Evolutionary conservation across 2,329 filamentous ascomycete species (phyloP), one percentile per base, ranked within the genome.

Genomic region (Fusarium aywerte): DNA sequence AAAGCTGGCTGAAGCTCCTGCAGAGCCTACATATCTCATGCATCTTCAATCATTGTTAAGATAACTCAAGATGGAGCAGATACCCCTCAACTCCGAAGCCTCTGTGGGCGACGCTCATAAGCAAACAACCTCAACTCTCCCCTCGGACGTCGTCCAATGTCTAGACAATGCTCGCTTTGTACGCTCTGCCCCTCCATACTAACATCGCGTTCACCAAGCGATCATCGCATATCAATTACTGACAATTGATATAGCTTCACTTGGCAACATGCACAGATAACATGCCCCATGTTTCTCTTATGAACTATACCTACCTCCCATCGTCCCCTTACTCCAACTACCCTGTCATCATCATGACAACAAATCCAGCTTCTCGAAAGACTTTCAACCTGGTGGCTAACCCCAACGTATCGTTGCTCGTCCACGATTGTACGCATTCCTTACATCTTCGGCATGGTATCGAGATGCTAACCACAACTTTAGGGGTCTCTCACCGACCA

Each of bases 271-370:
- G 92, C 78, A 89, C 89, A 72, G 85, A 91, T 70, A 91, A 96
- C 74, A 84, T 89, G 67, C 96, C 96, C 11, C 93, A 98, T 78
- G 92, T 98, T 69, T 96, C 93, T 35, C 88, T 99, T 68, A 99
- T 99, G 96, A 97, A 97, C 83, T 98, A 98, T 83, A 98, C 96
- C 75, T 98, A 97, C 81, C 90, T 99, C 21, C 91, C 93, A 36
- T 89, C 85, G 7, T 92, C 91, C 16, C 89, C 89, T 36, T 90
- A 89, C 78, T 85, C 87, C 36, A 76, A 85, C 50, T 80, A 82
- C n/a, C 90, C 93, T n/a, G 91, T 93, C 67, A 96, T 98, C 76
- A 91, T 98, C 84, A 94, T 95, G 91, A 98, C 96, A 56, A 96
- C 91, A 43, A 93, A 93, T 71, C 88, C 90, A 1, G 87, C 88